phyloP scores from a whole-genome alignment of 1,139 yeast genomes.

The Lodderomyces parapsilosis region DNA sequence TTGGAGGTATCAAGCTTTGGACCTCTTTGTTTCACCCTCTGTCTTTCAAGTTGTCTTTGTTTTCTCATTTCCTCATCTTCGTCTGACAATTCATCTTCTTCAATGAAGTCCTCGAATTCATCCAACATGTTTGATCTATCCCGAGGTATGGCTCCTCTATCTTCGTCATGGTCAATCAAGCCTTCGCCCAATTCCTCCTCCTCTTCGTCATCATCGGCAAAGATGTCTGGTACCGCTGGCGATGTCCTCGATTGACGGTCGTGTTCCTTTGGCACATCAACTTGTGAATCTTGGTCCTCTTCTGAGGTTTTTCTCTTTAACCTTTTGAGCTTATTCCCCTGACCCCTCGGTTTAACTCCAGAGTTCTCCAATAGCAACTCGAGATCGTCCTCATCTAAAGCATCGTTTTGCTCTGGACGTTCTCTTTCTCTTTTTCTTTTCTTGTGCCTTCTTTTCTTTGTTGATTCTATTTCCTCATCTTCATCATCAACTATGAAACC shows the following conservation, averaged over 20 bases:
- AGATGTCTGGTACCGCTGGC: conserved; percentile 67
- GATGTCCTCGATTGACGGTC: conserved; percentile 13
- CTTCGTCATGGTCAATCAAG: conserved; percentile 12
- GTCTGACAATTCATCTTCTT: conserved; percentile 93
- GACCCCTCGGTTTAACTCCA: conserved; percentile 52
- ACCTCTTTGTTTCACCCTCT: conserved; percentile 38
- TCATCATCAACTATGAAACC: conserved; percentile 95
- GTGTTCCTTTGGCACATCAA: conserved; percentile 3
- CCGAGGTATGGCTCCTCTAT: conserved; percentile 36
- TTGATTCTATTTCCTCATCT: conserved; percentile 54
- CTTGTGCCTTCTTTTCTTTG: conserved; percentile 27
- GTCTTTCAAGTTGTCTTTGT: conserved; percentile 34
- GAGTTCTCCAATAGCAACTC: conserved; percentile 89
- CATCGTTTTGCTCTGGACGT: conserved; percentile 51
- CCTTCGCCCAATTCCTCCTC: conserved; percentile 12
- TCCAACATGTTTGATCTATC: conserved; percentile 50
- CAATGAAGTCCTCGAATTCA: conserved; percentile 95
- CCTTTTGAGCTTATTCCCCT: conserved; percentile 63
- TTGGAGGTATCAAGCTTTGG: conserved; percentile 54
- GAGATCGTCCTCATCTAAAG: conserved; percentile 91
- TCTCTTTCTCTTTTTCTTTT: conserved; percentile 42
- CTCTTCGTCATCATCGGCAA: conserved; percentile 76
- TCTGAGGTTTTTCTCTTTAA: conserved; percentile 58
- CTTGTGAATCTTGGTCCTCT: conserved; percentile 8
- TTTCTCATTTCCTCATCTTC: conserved; percentile 61